Evolutionary conservation across 1,139 yeast species (phyloP), one percentile per base, ranked within the genome.

Genomic region (Blastobotrys persicus): DNA sequence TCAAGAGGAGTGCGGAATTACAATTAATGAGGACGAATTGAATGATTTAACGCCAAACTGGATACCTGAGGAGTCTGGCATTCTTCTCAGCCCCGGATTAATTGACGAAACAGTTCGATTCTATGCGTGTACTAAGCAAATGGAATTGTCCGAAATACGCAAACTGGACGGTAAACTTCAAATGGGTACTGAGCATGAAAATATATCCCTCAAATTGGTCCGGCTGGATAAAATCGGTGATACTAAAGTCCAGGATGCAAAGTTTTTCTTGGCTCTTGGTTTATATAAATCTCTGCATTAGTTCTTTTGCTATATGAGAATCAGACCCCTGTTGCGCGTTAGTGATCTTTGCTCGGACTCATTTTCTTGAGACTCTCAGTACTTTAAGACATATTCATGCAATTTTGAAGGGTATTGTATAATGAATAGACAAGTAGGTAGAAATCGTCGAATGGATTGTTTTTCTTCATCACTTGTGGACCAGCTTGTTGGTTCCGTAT

Each of bases 1-100:
- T 16, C 52, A 60, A 45, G 64, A 60, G 48, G 64, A 60, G 41
- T 54, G 60, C 31, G 63, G 62, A 2, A 45, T 60, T 40, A 44
- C 33, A 6, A 51, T 60, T 34, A 26, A 42, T 1, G 51, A 48
- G 18, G 40, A 48, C n/a, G 53, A 57, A 6, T 50, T 59, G 14
- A 38, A 43, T 12, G 54, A 55, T 17, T 48, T 59, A 34, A 44
- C 50, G n/a, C 44, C 46, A 2, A 26, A 39, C 26, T 44, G 42
- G 16, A 23, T 19, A 11, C 17, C 42, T 16, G 42, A 44, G n/a
- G 38, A 34, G 11, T 20, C 39, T 5, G 50, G 49, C 17, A 40
- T 58, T 13, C 45, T 47, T 4, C 46, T 52, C 9, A 55, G 60
- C 28, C 62, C 63, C 3, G 63, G 63, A 0, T 37, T 59, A 9